Evolutionary conservation across 352 stramenopile genomes (phyloP).

Genomic region (Sclerospora graminicola): DNA sequence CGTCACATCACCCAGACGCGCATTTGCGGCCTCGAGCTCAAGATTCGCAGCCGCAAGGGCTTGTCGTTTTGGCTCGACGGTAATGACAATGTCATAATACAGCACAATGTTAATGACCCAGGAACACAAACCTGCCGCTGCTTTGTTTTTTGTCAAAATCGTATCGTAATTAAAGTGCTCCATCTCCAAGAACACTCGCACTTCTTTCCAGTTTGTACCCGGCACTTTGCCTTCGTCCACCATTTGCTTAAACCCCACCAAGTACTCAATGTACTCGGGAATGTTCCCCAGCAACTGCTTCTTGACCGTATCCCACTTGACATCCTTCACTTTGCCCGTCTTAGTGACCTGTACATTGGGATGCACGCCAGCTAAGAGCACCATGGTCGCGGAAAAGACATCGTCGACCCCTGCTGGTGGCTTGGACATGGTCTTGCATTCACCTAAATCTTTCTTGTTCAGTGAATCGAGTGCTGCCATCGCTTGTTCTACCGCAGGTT

Average conservation of each 20-base stretch:
- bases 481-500: conserved; percentile 90
- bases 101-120: too few species aligned
- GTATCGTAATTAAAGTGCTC: conserved; percentile 93
- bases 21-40: conserved; percentile 88
- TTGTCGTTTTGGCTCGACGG: too few species aligned
- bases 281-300: conserved; percentile 93
- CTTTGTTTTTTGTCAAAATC: conserved; percentile 92
- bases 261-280: conserved; percentile 92
- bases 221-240: conserved; percentile 91
- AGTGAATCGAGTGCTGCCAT: conserved; percentile 95
- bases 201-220: conserved; percentile 88
- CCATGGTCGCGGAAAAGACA: conserved; percentile 90
- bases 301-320: conserved; percentile 91
- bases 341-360: conserved; percentile 92
- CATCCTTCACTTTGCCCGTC: conserved; percentile 93
- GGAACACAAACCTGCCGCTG: conserved; percentile 87
- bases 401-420: conserved; percentile 91
- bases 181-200: conserved; percentile 89
- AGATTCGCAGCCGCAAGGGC: conserved; percentile 86
- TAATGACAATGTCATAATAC: too few species aligned
- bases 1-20: conserved; percentile 80
- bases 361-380: conserved; percentile 88
- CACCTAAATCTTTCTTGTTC: conserved; percentile 94
- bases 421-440: conserved; percentile 96
- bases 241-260: conserved; percentile 89